A percentile compares a stretch with the other conserved stretches of the same genome.
phyloP scores from a whole-genome alignment of 2,329 filamentous ascomycete species.

The Aspergillus ustus region DNA sequence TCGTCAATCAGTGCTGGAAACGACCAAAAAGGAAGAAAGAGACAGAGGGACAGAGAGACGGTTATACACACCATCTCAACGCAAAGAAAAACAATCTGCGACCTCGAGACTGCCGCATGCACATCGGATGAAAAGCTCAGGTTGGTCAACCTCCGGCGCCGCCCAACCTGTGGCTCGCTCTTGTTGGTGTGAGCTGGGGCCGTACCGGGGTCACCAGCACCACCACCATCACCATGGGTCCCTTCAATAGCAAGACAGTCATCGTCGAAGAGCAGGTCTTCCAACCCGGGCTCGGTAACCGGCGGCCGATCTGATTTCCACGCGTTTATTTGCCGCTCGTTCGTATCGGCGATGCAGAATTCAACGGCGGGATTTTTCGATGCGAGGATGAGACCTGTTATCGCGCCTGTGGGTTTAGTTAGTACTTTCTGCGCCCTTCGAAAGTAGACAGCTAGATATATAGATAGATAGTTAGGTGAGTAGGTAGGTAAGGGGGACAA shows the following conservation, averaged over 20 bases:
- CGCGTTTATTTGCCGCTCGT: slow-evolving; percentile 27
- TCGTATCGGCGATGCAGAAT: slow-evolving; percentile 33
- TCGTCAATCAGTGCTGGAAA: no score
- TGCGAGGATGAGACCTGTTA: slow-evolving; percentile 32
- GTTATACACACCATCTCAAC: slow-evolving; percentile 16
- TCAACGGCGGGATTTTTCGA: slow-evolving; percentile 32
- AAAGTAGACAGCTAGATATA: no score
- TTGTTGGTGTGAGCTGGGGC: background rate
- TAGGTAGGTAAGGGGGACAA: background rate
- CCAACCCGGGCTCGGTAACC: slow-evolving; percentile 33
- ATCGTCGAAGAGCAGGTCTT: slow-evolving; percentile 28
- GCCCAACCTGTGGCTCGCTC: background rate
- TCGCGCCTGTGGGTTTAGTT: slow-evolving; percentile 18
- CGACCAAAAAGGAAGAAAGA: no score
- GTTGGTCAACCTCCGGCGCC: slow-evolving; percentile 21
- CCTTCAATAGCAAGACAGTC: background rate
- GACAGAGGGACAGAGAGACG: no score
- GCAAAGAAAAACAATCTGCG: slow-evolving; percentile 27
- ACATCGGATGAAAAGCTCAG: slow-evolving; percentile 27
- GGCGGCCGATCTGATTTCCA: slow-evolving; percentile 35
- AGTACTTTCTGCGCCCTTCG: background rate
- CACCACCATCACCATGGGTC: background rate
- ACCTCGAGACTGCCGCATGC: slow-evolving; percentile 18
- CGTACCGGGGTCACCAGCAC: no score
- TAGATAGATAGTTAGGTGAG: no score